Percentiles rank a stretch among this genome's conserved stretches.
These are phyloP conservation scores for Cotoneaster glaucophyllus DNA, from an alignment of 306 rosid species.

Conservation along the genomic window DNA sequence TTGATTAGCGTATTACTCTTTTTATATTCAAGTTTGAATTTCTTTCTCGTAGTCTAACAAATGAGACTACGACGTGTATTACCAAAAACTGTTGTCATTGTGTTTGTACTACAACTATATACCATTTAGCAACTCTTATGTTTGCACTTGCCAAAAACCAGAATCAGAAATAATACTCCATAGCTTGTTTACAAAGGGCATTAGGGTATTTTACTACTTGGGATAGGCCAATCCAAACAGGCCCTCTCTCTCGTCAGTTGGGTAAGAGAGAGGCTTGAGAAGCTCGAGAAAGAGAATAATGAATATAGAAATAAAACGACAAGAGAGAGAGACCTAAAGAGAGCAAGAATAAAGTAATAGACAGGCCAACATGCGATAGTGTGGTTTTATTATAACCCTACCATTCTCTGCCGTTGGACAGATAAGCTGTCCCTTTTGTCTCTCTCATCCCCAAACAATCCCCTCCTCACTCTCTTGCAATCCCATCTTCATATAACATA, in stretches of 20 bases:
- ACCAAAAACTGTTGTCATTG: neutral
- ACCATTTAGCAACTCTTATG: neutral
- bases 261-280: constrained; percentile 2
- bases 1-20: too few relatives aligned
- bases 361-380: constrained; percentile 78
- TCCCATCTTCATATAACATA: neutral
- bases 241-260: neutral
- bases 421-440: constrained; percentile 72
- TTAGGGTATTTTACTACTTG: neutral
- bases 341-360: constrained; percentile 63
- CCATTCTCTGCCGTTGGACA: constrained; percentile 52
- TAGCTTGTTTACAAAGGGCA: neutral
- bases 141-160: neutral
- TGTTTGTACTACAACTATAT: neutral
- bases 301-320: constrained; percentile 30
- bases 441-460: constrained; percentile 30
- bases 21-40: too few relatives aligned
- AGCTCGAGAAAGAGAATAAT: constrained; percentile 17
- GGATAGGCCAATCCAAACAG: neutral
- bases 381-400: constrained; percentile 25
- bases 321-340: constrained; percentile 42
- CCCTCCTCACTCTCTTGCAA: neutral
- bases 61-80: too few relatives aligned
- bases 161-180: neutral
- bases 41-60: too few relatives aligned